phyloP scores from a whole-genome alignment of 2,329 filamentous ascomycete species.

The Elsinoe fawcettii region DNA sequence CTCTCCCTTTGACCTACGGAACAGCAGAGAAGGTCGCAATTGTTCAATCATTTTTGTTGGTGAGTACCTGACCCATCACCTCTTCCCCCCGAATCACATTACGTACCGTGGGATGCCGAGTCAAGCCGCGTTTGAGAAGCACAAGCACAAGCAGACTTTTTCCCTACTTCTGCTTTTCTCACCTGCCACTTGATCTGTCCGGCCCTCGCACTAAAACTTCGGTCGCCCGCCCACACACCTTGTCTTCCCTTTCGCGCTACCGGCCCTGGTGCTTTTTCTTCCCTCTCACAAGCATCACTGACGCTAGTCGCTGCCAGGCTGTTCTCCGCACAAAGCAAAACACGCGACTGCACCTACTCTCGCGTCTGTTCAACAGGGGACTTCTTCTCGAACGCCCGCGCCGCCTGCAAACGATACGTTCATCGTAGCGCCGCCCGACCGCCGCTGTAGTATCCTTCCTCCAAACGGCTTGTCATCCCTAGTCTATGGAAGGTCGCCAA shows the following conservation, averaged over 20 bases:
- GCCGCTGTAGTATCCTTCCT: slow-evolving; percentile 21
- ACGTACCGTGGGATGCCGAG: not conserved
- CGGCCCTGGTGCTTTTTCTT: slow-evolving; percentile 5
- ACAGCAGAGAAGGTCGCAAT: not conserved
- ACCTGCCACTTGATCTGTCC: slow-evolving; percentile 12
- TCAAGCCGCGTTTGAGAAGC: not conserved
- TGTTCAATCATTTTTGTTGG: not conserved
- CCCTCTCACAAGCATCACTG: slow-evolving; percentile 12
- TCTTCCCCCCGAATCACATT: not conserved
- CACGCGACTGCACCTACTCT: not conserved
- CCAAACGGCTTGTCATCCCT: slow-evolving; percentile 32
- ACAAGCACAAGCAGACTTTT: slow-evolving; percentile 8
- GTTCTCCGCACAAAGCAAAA: not conserved
- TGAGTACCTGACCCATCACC: not conserved
- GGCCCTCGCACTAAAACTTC: slow-evolving; percentile 14
- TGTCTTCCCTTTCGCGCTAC: slow-evolving; percentile 14
- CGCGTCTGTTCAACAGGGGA: not conserved
- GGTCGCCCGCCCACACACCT: slow-evolving; percentile 14
- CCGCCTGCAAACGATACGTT: slow-evolving; percentile 31
- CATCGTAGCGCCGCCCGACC: slow-evolving; percentile 34
- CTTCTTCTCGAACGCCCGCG: not conserved
- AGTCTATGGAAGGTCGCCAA: slow-evolving; percentile 50
- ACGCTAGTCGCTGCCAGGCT: slow-evolving; percentile 10
- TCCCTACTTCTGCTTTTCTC: not conserved
- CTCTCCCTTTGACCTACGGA: not conserved